Conservation (phyloP, 768 basidiomycete genomes). For the Tulasnella sp. region DNA sequence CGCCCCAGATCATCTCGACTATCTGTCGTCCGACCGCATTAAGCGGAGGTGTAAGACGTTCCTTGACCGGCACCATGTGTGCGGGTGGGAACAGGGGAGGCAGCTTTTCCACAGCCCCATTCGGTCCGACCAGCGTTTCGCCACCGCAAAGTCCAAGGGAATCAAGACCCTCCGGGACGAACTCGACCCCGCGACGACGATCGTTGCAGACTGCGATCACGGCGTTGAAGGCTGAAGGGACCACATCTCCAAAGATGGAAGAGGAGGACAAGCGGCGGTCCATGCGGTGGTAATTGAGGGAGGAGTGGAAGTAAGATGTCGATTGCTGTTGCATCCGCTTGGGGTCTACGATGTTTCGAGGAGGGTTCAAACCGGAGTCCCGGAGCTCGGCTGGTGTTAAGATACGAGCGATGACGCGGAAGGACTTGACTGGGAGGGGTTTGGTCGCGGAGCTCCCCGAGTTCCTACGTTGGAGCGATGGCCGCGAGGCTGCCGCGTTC, state of each 20-base stretch:
- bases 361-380: conserved; percentile 51
- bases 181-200: conserved; percentile 53
- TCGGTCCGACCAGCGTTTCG: conserved; percentile 42
- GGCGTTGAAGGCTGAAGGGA: conserved; percentile 46
- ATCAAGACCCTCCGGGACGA: conserved; percentile 72
- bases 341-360: conserved; percentile 35
- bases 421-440: conserved; percentile 47
- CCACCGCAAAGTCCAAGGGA: conserved; percentile 63
- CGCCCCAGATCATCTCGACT: conserved; percentile 56
- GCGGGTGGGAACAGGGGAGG: conserved; percentile 26
- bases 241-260: conserved; percentile 16
- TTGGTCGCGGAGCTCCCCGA: conserved; percentile 41
- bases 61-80: conserved; percentile 22
- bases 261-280: conserved; percentile 23
- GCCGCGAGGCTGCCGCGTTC: conserved; percentile 33
- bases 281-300: conserved; percentile 26
- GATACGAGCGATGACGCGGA: conserved; percentile 71
- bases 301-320: conserved; percentile 52
- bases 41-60: conserved; percentile 44
- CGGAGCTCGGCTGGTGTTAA: conserved; percentile 69
- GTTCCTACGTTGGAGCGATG: conserved; percentile 35
- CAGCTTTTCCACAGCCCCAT: conserved; percentile 40
- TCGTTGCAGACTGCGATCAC: conserved; percentile 44
- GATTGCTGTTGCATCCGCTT: conserved; percentile 35
- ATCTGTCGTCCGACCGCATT: conserved; percentile 51